Evolutionary conservation across 352 stramenopile genomes (phyloP).

Genomic region (Pythium brachiatum): DNA sequence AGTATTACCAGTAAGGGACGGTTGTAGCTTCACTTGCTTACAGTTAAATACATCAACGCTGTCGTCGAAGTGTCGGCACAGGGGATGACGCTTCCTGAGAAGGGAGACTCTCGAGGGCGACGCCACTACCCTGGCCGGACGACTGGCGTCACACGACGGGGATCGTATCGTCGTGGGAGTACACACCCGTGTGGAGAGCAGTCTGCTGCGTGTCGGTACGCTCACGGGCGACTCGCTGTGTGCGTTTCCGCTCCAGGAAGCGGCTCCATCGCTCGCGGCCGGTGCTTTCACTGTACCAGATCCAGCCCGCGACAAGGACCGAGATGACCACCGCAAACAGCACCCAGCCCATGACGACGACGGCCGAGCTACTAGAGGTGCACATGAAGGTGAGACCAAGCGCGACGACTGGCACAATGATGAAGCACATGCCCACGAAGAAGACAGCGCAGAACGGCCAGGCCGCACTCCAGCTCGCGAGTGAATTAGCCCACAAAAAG

Average conservation of each 20-base stretch:
- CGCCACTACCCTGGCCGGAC: constrained; percentile 1
- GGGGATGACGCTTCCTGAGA: constrained; percentile 4
- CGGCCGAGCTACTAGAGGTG: constrained; percentile 10
- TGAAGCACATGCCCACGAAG: constrained; percentile 24
- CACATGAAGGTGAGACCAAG: constrained; percentile 34
- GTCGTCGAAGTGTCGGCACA: background rate
- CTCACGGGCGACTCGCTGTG: constrained; percentile 14
- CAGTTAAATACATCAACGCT: constrained; percentile 1
- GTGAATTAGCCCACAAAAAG: constrained; percentile 35
- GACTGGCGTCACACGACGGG: constrained; percentile 20
- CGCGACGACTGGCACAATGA: constrained; percentile 16
- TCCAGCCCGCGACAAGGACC: constrained; percentile 1
- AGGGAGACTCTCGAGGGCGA: constrained; percentile 4
- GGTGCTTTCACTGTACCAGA: constrained; percentile 20
- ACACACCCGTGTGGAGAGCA: background rate
- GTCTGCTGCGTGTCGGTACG: background rate
- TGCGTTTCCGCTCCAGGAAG: constrained; percentile 26
- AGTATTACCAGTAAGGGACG: too few relatives aligned
- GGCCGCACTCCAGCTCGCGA: constrained; percentile 33
- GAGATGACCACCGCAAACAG: constrained; percentile 13
- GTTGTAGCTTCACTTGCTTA: background rate
- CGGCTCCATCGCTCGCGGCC: constrained; percentile 22
- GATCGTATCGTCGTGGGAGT: constrained; percentile 21
- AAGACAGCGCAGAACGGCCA: constrained; percentile 28
- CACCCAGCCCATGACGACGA: constrained; percentile 20